Percentiles rank a stretch among this genome's conserved stretches.
These are phyloP conservation scores for Leptomonas pyrrhocoris DNA, from an alignment of 208 protist species.

Conservation along the genomic window DNA sequence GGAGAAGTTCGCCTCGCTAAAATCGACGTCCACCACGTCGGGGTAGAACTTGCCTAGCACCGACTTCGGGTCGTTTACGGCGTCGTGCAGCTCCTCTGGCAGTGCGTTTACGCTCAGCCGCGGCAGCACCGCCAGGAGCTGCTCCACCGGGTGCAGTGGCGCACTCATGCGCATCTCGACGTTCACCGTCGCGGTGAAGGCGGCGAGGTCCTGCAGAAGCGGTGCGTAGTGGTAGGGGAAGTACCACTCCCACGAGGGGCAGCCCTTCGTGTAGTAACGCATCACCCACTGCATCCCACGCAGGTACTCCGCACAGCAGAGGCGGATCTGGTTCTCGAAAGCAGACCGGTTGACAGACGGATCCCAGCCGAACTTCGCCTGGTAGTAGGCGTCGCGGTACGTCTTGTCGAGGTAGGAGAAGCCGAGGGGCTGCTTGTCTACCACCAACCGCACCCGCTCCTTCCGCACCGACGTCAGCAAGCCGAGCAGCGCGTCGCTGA, in stretches of 20 bases:
- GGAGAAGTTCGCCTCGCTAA: constrained; percentile 95
- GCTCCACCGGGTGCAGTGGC: constrained; percentile 97
- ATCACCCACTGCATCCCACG: constrained; percentile 99
- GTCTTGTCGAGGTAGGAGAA: constrained; percentile 83
- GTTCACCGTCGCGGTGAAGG: constrained; percentile 59
- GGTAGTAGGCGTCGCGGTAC: constrained; percentile 84
- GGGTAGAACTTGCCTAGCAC: constrained; percentile 98
- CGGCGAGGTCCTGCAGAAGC: constrained; percentile 90
- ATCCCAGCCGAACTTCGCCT: constrained; percentile 85
- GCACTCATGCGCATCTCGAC: constrained; percentile 69
- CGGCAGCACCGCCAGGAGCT: constrained; percentile 98
- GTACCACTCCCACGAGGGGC: constrained; percentile 98
- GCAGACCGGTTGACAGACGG: constrained; percentile 29
- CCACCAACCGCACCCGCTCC: constrained; percentile 72
- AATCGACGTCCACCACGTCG: constrained; percentile 95
- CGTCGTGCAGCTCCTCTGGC: constrained; percentile 83
- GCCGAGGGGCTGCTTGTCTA: constrained; percentile 59
- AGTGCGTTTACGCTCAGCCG: constrained; percentile 87
- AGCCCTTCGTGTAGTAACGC: constrained; percentile 98
- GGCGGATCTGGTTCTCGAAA: constrained; percentile 72
- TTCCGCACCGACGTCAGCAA: constrained; percentile 53
- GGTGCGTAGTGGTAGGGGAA: constrained; percentile 99
- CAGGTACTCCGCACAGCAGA: constrained; percentile 92
- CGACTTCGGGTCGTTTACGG: constrained; percentile 93
- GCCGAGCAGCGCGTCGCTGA: constrained; percentile 57